Base-by-base conservation (phyloP, 73 alveolate genomes). In the Paramecium bursaria region DNA sequence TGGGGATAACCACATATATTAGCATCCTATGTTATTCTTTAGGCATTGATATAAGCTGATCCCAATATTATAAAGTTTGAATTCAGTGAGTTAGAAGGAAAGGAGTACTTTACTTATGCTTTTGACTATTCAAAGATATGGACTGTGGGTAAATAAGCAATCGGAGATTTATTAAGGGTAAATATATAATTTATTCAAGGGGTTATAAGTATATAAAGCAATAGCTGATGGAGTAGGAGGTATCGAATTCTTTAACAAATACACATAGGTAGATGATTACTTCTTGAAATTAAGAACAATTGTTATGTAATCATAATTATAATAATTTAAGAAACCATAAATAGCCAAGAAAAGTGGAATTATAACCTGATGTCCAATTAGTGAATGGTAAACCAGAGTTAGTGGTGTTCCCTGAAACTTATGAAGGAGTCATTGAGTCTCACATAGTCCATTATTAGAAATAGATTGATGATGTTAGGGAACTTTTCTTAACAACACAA, bases 1-100 rank as follows among this genome's bases (percentile, higher is more conserved):
- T 93, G 98, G 98, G 95, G 95, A 6, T 87, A 93, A 50, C 95
- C 98, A 11, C 98, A 93, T 67, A 85, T 86, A 7, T 50, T 52
- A 4, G 95, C 93, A 31, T 86, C 92, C 1, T 93, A 67, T 85
- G 98, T 91, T 23, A 90, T 92, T 30, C 80, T 95, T 49, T 47
- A 87, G 48, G 82, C 88, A 74, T 96, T 96, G 19, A 74, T 94
- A 52, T 47, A 48, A 75, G 90, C 85, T 3, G 91, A 74, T 51
- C 86, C 89, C 21, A 74, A 60, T 33, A 46, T 90, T 21, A 48
- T 89, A 0, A 50, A 39, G 11, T 75, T 90, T 26, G 77, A 87
- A 19, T 74, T 82, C 61, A 74, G 93, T 1, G 60, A 90, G 57
- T 55, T 50, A 49, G 93, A 80, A n/a, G 80, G 88, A 9, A 48